Conservation (phyloP, 805 yeast species). For the Hemisphaericaspora nanyangensis region DNA sequence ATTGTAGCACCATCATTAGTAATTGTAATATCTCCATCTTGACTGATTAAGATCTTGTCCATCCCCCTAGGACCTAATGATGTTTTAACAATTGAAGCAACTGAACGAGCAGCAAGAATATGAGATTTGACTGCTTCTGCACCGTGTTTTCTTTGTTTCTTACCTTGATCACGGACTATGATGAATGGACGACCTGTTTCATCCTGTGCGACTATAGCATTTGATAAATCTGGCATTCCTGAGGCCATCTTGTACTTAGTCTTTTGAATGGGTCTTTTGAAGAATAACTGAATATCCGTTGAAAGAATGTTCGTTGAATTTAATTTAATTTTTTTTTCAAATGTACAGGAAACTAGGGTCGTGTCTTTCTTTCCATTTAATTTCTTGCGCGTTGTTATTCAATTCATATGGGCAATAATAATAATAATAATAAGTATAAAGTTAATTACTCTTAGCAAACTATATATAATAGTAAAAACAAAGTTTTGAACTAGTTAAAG, state of each 20-base stretch:
- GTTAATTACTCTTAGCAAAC: too few relatives aligned
- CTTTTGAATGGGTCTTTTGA: neutral
- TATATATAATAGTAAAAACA: too few relatives aligned
- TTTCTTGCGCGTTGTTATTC: too few relatives aligned
- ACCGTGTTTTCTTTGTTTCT: slow-evolving; percentile 65
- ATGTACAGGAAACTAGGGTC: too few relatives aligned
- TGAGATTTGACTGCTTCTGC: slow-evolving; percentile 64
- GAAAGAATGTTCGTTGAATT: too few relatives aligned
- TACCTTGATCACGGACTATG: slow-evolving; percentile 81
- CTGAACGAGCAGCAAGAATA: slow-evolving; percentile 91
- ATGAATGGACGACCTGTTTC: slow-evolving; percentile 99
- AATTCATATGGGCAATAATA: too few relatives aligned
- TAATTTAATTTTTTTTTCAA: too few relatives aligned
- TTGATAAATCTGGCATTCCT: slow-evolving; percentile 86
- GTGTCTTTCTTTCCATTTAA: too few relatives aligned
- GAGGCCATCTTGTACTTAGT: slow-evolving; percentile 12
- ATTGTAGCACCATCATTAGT: slow-evolving; percentile 99
- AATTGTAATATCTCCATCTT: slow-evolving; percentile 96
- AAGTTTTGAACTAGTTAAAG: too few relatives aligned
- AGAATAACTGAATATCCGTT: neutral
- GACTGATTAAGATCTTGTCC: slow-evolving; percentile 91
- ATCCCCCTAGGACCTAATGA: slow-evolving; percentile 98
- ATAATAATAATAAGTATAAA: too few relatives aligned
- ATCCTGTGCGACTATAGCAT: slow-evolving; percentile 98
- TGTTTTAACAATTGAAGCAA: slow-evolving; percentile 86